Evolutionary conservation across 2,329 filamentous ascomycete genomes (phyloP), one percentile per base, ranked within the genome.

Genomic region (Teratosphaeria epicoccoides): DNA sequence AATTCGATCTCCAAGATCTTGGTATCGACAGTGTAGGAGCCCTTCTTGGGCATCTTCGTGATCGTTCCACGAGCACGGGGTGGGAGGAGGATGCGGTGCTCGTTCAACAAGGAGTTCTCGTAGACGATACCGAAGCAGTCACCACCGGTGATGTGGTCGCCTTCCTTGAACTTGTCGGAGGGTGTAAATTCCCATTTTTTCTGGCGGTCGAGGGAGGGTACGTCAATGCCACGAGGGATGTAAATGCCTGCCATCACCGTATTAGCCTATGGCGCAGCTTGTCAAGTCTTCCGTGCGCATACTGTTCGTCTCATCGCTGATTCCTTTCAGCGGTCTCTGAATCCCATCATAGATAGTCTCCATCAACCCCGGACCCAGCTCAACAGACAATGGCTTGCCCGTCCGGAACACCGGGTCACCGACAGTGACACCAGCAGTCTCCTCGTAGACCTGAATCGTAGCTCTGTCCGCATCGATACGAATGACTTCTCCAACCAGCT

Each of bases 291-390:
- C n/a, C 33, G 10, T 40, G n/a, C 20, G 43, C 49, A 22, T 29
- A 72, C 87, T 89, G 66, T 88, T 76, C 49, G 89, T 83, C 47
- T 80, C 73, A 40, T 84, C 76, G 61, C 88, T 77, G 65, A 98
- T 98, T 60, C 81, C 83, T 73, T 85, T 85, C 63, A 98, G 83
- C 48, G 93, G 93, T 68, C 93, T 85, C 73, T 98, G 93, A 66
- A 98, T 98, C 76, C 93, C 93, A 71, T 98, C 93, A 78, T 97
- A 98, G 71, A 98, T 98, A 61, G 93, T 96, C 75, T 97, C 91
- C 81, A 98, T 88, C 70, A 98, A 77, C 69, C 93, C 93, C 58
- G 93, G 93, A 48, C 93, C 93, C 46, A 98, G 85, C 73, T 98
- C 93, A 72, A 98, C 93, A 53, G 93, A 96, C 51, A 98, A 78